Conservation (phyloP, 805 yeast species). For the Candida cerambycidarum region DNA sequence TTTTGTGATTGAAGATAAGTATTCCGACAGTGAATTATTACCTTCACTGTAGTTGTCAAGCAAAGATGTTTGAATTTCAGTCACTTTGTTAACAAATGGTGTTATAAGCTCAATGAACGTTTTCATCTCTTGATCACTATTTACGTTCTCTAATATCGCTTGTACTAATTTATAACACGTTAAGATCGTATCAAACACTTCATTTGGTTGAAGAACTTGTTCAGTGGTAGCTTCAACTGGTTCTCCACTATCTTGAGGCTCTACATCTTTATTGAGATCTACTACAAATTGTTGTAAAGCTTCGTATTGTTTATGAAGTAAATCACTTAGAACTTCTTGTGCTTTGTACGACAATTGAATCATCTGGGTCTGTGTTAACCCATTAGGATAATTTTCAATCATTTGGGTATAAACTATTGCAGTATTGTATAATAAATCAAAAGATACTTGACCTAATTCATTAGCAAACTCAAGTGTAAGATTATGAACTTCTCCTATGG, state of each 20-base stretch:
- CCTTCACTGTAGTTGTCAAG: conserved; percentile 18
- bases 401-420: conserved; percentile 49
- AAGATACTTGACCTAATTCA: conserved; percentile 19
- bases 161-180: conserved; percentile 28
- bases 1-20: conserved; percentile 27
- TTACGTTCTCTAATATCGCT: conserved; percentile 30
- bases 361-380: conserved; percentile 2
- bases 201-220: conserved; percentile 34
- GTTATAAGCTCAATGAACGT: conserved; percentile 15
- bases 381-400: conserved; percentile 29
- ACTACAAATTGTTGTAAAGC: conserved; percentile 27
- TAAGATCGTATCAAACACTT: conserved; percentile 33
- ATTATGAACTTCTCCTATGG: conserved; percentile 41
- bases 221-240: conserved; percentile 13
- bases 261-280: neutral
- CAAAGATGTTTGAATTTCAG: conserved; percentile 21
- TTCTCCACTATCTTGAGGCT: conserved; percentile 9
- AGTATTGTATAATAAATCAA: conserved; percentile 48
- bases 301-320: conserved; percentile 26
- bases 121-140: conserved; percentile 10
- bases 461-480: conserved; percentile 24
- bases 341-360: neutral
- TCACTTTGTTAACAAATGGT: conserved; percentile 21
- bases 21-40: conserved; percentile 17
- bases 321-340: conserved; percentile 6